Evolutionary conservation across 345 rosid genomes (phyloP).

Genomic region (Brassica incana): DNA sequence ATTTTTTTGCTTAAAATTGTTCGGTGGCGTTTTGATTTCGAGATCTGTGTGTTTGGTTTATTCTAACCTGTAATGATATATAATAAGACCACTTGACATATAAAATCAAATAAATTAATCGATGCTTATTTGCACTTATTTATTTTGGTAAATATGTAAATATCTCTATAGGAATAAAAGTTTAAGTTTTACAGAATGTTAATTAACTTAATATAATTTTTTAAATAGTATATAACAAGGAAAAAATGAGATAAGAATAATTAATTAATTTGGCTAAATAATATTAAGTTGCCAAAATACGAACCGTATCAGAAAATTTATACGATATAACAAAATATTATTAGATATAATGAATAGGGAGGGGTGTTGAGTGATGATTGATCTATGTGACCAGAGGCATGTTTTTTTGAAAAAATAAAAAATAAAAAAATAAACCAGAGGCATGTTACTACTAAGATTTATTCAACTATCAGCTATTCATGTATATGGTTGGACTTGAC

Average conservation of each 20-base stretch:
- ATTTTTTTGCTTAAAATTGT: not conserved
- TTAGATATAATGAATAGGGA: slow-evolving; percentile 12
- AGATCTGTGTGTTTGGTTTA: slow-evolving; percentile 24
- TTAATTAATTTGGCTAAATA: not conserved
- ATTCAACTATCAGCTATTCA: slow-evolving; percentile 12
- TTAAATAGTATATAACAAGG: not conserved
- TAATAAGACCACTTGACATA: not conserved
- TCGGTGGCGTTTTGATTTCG: slow-evolving; percentile 22
- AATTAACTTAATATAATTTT: not conserved
- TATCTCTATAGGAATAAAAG: not conserved
- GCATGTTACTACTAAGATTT: slow-evolving; percentile 12
- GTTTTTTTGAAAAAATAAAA: not conserved
- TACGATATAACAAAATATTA: not conserved
- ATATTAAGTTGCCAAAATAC: not conserved
- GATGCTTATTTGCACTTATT: slow-evolving; percentile 12
- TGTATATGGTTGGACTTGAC: slow-evolving; percentile 23
- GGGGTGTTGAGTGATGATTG: slow-evolving; percentile 24
- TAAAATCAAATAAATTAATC: not conserved
- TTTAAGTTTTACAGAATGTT: not conserved
- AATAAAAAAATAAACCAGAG: too few relatives aligned
- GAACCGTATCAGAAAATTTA: not conserved
- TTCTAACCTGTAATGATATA: slow-evolving; percentile 7
- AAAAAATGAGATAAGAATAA: not conserved
- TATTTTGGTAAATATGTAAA: not conserved
- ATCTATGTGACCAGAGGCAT: slow-evolving; percentile 30